These are phyloP conservation scores for Flaveria sonorensis DNA, from an alignment of 129 eudicot species.

Conservation along the genomic window DNA sequence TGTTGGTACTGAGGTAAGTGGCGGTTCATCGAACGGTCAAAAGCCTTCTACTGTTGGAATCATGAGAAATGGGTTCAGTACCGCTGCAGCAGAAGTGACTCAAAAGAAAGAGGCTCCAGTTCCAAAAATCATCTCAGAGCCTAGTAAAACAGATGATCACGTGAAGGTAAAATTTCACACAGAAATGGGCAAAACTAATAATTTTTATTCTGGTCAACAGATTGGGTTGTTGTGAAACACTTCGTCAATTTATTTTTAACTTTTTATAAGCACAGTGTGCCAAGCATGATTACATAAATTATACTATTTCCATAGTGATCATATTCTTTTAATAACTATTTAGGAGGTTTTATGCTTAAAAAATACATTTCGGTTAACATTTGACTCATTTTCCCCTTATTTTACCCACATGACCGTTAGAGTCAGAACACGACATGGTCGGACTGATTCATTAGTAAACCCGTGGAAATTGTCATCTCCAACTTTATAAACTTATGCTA, in stretches of 20 bases:
- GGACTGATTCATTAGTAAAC: neutral
- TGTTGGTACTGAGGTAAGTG: slow-evolving; percentile 15
- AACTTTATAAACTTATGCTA: neutral
- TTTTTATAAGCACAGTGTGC: neutral
- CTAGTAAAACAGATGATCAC: slow-evolving; percentile 21
- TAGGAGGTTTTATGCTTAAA: neutral
- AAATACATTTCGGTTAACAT: neutral
- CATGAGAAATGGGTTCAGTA: slow-evolving; percentile 24
- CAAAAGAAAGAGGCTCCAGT: slow-evolving; percentile 18
- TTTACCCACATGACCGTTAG: neutral
- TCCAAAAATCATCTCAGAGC: slow-evolving; percentile 21
- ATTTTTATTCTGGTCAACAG: neutral
- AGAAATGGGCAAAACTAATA: neutral
- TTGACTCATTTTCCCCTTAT: neutral
- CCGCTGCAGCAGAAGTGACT: slow-evolving; percentile 24
- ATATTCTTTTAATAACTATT: neutral
- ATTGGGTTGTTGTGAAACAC: neutral
- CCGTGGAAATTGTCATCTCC: neutral
- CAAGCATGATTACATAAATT: neutral
- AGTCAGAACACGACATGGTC: neutral
- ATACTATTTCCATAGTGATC: neutral
- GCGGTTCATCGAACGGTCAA: slow-evolving; percentile 25
- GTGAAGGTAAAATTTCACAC: slow-evolving; percentile 23
- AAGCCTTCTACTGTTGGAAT: slow-evolving; percentile 26
- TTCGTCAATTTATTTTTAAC: no score